phyloP scores from a whole-genome alignment of 2,329 filamentous ascomycete genomes.

The Myrmaecium sp. region DNA sequence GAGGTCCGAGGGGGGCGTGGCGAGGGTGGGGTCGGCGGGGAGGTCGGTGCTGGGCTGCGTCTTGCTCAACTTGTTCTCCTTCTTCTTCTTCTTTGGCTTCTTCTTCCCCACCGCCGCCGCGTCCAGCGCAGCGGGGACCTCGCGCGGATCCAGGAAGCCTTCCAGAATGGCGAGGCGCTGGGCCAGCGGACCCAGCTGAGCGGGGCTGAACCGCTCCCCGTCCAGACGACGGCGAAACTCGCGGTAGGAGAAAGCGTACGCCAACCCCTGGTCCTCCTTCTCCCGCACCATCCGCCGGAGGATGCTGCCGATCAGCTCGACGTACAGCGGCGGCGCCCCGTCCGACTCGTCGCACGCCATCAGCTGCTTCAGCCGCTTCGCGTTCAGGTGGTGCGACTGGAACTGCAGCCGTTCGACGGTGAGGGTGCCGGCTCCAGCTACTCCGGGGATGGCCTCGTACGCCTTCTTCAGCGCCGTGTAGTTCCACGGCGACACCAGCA shows the following conservation, averaged over 20 bases:
- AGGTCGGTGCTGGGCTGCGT: background rate
- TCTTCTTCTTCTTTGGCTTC: constrained; percentile 1
- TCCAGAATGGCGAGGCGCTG: constrained; percentile 47
- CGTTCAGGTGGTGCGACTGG: constrained; percentile 31
- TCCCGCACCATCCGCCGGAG: constrained; percentile 37
- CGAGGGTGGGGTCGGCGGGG: constrained; percentile 7
- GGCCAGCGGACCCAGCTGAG: constrained; percentile 38
- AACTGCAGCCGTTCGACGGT: constrained; percentile 30
- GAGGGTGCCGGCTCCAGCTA: constrained; percentile 21
- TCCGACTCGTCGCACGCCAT: constrained; percentile 32
- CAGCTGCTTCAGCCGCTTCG: constrained; percentile 35
- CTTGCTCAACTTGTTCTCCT: no score
- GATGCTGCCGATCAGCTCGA: constrained; percentile 37
- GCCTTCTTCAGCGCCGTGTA: constrained; percentile 22
- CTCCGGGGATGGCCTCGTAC: constrained; percentile 22
- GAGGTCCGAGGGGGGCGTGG: constrained; percentile 29
- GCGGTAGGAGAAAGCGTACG: constrained; percentile 38
- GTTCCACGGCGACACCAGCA: constrained; percentile 36
- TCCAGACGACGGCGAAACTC: constrained; percentile 27
- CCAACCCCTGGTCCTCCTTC: constrained; percentile 17
- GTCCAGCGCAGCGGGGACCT: background rate
- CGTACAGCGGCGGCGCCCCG: constrained; percentile 36
- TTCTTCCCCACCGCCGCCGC: constrained; percentile 3
- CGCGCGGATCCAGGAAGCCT: constrained; percentile 37
- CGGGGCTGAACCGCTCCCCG: constrained; percentile 23